Evolutionary conservation across 768 basidiomycete species (phyloP).

Genomic region (Sporobolomyces phaffii): DNA sequence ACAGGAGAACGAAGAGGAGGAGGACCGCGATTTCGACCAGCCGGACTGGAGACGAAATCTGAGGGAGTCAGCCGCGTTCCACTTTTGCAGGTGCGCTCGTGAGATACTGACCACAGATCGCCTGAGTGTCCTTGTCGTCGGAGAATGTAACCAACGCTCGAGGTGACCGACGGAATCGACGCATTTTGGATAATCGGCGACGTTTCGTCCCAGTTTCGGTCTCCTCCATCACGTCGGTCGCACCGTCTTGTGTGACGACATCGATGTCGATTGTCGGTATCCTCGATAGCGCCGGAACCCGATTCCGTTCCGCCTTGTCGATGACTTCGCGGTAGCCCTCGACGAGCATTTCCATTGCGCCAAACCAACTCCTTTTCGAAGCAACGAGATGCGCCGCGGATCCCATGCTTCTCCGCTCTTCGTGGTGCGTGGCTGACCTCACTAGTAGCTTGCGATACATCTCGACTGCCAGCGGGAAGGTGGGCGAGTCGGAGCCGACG

Average conservation of each 20-base stretch:
- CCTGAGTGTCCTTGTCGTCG: background rate
- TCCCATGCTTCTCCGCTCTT: conserved; percentile 19
- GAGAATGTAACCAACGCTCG: background rate
- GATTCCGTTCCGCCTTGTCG: background rate
- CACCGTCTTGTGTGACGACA: background rate
- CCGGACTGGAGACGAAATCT: background rate
- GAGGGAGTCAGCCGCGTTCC: background rate
- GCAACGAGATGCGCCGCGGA: conserved; percentile 6
- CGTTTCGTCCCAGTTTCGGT: background rate
- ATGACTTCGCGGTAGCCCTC: conserved; percentile 32
- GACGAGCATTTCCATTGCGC: conserved; percentile 36
- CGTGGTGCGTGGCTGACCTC: conserved; percentile 2
- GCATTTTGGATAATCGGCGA: too few species aligned
- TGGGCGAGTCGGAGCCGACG: conserved; percentile 2
- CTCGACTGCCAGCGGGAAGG: conserved; percentile 24
- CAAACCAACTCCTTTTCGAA: conserved; percentile 24
- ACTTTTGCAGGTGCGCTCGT: background rate
- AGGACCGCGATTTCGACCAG: conserved; percentile 7
- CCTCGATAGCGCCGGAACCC: background rate
- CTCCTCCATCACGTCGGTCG: background rate
- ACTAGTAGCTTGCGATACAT: conserved; percentile 24
- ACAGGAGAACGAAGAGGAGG: conserved; percentile 10
- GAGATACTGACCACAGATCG: background rate
- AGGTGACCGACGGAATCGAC: background rate
- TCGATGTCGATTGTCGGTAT: conserved; percentile 28